Evolutionary conservation across 345 rosid genomes (phyloP), one percentile per base, ranked within the genome.

Genomic region (Trapa bicornis): DNA sequence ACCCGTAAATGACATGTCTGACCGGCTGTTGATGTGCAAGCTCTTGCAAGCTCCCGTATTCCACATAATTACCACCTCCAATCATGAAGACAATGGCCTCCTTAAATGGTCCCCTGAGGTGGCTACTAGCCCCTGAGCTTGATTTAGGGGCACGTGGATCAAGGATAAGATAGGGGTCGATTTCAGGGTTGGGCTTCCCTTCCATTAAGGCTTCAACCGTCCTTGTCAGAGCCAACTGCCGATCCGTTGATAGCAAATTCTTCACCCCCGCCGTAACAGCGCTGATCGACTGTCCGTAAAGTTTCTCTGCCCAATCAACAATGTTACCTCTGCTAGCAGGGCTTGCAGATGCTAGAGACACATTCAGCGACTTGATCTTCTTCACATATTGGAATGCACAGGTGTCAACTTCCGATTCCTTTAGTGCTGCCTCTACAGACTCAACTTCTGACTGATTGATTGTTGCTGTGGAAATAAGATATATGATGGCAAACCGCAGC

Each of bases 301-400:
- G 87, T 71, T 89, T 91, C 81, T 86, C 97, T 3, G 99, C 99
- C 97, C 99, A 95, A 80, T 95, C 99, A 63, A 91, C 99, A 76
- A 95, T 89, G 83, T 95, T 91, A 76, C 78, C 91, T 41, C 43
- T 41, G 43, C 96, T 89, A 0, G 96, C 96, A 53, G 97, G 86
- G 68, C 83, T 91, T 16, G 96, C 89, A 14, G 96, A 84, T 69
- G 96, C 92, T 68, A 95, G 74, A 17, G 97, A 87, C 15, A 91
- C 96, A 74, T 91, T 91, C 69, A 91, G 77, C 36, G 99, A 85
- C 80, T 89, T 91, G 68, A 91, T 94, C 84, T 94, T 95, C 86
- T 87, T 91, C 73, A 95, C 99, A 42, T 91, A 95, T 77, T 84
- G 97, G 81, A 89, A 95, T 33, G 97, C 96, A 68, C 96, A 76